These are phyloP conservation scores for Phlebopus sp. DNA, from an alignment of 1,284 basidiomycete species.

Conservation along the genomic window DNA sequence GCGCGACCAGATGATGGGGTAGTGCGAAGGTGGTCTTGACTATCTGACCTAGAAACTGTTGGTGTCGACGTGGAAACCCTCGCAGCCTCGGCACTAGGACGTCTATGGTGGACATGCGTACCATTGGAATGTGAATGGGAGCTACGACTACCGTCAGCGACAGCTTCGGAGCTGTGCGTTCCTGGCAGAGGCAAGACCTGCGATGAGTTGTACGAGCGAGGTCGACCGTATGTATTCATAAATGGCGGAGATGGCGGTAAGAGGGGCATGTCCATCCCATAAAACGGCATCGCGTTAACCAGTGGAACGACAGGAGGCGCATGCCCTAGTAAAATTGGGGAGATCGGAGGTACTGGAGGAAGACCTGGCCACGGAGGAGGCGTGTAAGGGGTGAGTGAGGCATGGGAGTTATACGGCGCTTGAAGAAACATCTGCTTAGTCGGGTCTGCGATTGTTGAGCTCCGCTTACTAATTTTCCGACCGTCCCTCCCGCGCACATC, in stretches of 20 bases:
- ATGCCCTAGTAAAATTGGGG: constrained; percentile 30
- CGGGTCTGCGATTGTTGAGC: constrained; percentile 42
- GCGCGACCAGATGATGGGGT: constrained; percentile 8
- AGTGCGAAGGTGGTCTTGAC: constrained; percentile 17
- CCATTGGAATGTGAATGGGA: constrained; percentile 18
- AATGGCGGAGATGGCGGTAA: constrained; percentile 73
- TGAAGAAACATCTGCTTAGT: constrained; percentile 35
- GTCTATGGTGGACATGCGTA: constrained; percentile 27
- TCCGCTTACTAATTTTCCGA: constrained; percentile 39
- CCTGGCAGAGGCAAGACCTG: constrained; percentile 22
- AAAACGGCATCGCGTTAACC: constrained; percentile 35
- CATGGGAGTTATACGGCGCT: constrained; percentile 31
- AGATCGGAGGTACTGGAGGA: constrained; percentile 26
- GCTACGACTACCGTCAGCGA: constrained; percentile 15
- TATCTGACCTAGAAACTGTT: constrained; percentile 15
- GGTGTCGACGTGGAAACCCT: constrained; percentile 6
- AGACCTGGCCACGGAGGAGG: constrained; percentile 32
- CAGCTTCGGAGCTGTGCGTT: constrained; percentile 26
- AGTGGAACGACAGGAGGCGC: constrained; percentile 23
- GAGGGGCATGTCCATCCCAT: constrained; percentile 55
- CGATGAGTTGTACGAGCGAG: constrained; percentile 18
- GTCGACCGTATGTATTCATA: constrained; percentile 51
- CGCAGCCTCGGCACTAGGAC: constrained; percentile 29
- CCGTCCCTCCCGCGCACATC: constrained; percentile 45
- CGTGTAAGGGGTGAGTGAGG: constrained; percentile 38